Evolutionary conservation across 2,329 filamentous ascomycete species (phyloP).

Genomic region (Grosmannia huntii): DNA sequence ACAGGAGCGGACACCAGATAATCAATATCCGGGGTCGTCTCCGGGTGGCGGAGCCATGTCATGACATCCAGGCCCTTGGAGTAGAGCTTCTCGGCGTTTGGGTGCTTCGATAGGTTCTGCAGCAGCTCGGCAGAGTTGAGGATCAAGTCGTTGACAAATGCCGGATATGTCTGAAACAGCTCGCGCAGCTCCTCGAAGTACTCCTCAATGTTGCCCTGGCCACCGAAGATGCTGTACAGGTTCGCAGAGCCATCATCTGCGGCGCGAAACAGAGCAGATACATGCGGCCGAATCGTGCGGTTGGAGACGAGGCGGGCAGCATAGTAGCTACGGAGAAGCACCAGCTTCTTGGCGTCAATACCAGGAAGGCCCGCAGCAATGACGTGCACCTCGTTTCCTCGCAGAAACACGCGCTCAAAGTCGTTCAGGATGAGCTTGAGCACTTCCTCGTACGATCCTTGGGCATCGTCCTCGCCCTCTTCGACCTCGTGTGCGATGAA

Average conservation of each 20-base stretch:
- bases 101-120: conserved; percentile 70
- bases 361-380: conserved; percentile 75
- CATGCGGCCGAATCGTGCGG: conserved; percentile 78
- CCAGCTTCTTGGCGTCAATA: conserved; percentile 83
- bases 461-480: conserved; percentile 78
- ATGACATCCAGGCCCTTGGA: conserved; percentile 93
- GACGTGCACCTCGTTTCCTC: conserved; percentile 92
- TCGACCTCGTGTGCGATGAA: conserved; percentile 83
- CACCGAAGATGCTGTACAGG: conserved; percentile 90
- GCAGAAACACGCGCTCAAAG: conserved; percentile 89
- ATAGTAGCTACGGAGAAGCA: conserved; percentile 86
- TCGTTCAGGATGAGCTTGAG: conserved; percentile 87
- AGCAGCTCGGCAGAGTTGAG: conserved; percentile 71
- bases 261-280: conserved; percentile 84
- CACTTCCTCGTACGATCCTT: conserved; percentile 83
- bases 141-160: conserved; percentile 80
- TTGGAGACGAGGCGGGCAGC: conserved; percentile 73
- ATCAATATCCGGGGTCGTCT: conserved; percentile 83
- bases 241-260: conserved; percentile 71
- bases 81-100: conserved; percentile 87
- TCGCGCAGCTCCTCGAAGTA: conserved; percentile 97
- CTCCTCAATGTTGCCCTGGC: conserved; percentile 97
- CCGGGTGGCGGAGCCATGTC: conserved; percentile 79
- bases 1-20: conserved; percentile 92
- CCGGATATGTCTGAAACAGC: conserved; percentile 80